A percentile compares a stretch with the other conserved stretches of the same genome.
Evolutionary conservation across 2,329 filamentous ascomycete genomes (phyloP).

Genomic region (Colletotrichum sp.): DNA sequence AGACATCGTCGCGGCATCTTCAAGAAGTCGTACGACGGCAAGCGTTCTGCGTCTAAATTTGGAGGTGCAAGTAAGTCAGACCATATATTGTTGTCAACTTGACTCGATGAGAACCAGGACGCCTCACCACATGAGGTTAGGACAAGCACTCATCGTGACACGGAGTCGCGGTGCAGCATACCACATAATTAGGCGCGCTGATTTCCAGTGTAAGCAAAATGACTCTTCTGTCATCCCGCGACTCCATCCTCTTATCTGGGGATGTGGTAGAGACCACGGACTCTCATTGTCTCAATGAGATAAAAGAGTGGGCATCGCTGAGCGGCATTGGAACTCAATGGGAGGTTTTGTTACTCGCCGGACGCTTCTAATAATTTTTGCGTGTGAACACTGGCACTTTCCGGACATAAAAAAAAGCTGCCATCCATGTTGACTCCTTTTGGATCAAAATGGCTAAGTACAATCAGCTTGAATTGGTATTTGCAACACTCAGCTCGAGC

Average conservation of each 20-base stretch:
- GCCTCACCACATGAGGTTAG: not conserved
- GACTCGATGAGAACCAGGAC: not conserved
- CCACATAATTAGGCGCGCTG: not conserved
- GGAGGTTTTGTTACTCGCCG: not conserved
- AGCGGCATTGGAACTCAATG: not conserved
- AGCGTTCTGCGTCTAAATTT: not conserved
- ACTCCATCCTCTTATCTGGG: not conserved
- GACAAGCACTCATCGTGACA: not conserved
- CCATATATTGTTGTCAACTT: not conserved
- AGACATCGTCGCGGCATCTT: not conserved
- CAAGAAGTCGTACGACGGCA: not conserved
- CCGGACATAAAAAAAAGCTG: not conserved
- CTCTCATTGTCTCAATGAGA: not conserved
- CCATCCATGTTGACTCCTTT: not conserved
- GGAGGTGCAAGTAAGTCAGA: rapidly evolving
- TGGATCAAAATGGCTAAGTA: not conserved
- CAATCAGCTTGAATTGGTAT: not conserved
- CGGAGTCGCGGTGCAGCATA: not conserved
- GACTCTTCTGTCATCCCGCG: not conserved
- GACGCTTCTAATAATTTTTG: not conserved
- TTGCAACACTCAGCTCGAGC: not conserved
- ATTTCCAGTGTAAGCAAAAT: not conserved
- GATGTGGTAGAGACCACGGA: not conserved
- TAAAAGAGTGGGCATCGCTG: not conserved
- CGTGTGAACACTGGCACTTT: not conserved